These are phyloP conservation scores for Marasmius oreades DNA, from an alignment of 1,284 basidiomycete species.

Conservation along the genomic window DNA sequence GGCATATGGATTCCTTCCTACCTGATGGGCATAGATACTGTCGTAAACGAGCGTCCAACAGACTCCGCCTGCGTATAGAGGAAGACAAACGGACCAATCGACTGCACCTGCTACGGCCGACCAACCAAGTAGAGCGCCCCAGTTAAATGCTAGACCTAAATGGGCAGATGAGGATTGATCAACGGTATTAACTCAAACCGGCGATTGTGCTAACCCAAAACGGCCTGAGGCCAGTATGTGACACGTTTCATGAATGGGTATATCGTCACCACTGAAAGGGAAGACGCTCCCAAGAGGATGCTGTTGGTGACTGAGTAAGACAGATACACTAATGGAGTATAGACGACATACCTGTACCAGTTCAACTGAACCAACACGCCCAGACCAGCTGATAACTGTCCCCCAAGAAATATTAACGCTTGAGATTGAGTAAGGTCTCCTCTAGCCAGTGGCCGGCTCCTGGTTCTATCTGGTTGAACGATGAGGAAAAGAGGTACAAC, in stretches of 20 bases:
- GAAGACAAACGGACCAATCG: constrained; percentile 82
- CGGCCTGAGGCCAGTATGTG: constrained; percentile 95
- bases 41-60: constrained; percentile 98
- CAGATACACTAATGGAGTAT: not conserved
- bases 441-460: constrained; percentile 63
- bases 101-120: constrained; percentile 85
- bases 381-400: constrained; percentile 84
- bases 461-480: constrained; percentile 35
- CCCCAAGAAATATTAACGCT: constrained; percentile 81
- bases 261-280: constrained; percentile 80
- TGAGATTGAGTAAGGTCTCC: constrained; percentile 79
- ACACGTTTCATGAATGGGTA: constrained; percentile 99
- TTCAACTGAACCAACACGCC: constrained; percentile 91
- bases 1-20: constrained; percentile 26
- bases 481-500: not conserved
- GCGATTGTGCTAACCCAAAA: constrained; percentile 59
- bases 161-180: not conserved
- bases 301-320: constrained; percentile 36
- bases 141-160: constrained; percentile 91
- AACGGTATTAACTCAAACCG: not conserved
- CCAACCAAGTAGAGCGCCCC: constrained; percentile 97
- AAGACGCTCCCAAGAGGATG: constrained; percentile 89
- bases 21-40: constrained; percentile 98
- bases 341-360: constrained; percentile 76
- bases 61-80: constrained; percentile 87